These are phyloP conservation scores for Talinum fruticosum DNA, from an alignment of 148 eudicot species.

Conservation along the genomic window DNA sequence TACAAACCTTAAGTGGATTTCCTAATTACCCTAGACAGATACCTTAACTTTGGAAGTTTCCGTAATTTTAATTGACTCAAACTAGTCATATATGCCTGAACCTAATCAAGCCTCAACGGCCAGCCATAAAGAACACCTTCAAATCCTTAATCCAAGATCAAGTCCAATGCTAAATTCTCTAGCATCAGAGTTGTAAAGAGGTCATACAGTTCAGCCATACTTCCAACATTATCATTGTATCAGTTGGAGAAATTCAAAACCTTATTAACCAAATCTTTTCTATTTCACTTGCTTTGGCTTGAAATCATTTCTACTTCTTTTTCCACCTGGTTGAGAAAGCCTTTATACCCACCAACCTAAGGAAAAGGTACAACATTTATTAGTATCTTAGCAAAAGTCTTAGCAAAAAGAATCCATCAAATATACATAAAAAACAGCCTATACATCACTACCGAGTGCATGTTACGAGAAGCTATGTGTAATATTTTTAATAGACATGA, in stretches of 20 bases:
- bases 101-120: not conserved
- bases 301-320: not conserved
- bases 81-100: not conserved
- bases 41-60: not conserved
- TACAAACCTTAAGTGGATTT: not conserved
- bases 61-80: not conserved
- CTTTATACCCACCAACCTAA: not conserved
- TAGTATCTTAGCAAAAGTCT: too few species aligned
- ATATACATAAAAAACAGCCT: not conserved
- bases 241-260: not conserved
- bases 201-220: not conserved
- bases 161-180: not conserved
- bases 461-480: not conserved
- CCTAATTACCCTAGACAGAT: not conserved
- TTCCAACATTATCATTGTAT: not conserved
- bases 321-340: not conserved
- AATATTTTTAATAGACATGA: too few species aligned
- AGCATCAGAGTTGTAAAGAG: not conserved
- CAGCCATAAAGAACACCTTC: not conserved
- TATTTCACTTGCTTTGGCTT: not conserved
- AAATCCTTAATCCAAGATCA: not conserved
- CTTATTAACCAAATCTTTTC: not conserved
- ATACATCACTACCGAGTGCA: not conserved
- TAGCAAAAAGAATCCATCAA: not conserved
- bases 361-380: not conserved